A percentile compares a stretch with the other conserved stretches of the same genome.
These are phyloP conservation scores for Neopestalotiopsis clavispora DNA, from an alignment of 2,329 filamentous ascomycete species.

Conservation along the genomic window DNA sequence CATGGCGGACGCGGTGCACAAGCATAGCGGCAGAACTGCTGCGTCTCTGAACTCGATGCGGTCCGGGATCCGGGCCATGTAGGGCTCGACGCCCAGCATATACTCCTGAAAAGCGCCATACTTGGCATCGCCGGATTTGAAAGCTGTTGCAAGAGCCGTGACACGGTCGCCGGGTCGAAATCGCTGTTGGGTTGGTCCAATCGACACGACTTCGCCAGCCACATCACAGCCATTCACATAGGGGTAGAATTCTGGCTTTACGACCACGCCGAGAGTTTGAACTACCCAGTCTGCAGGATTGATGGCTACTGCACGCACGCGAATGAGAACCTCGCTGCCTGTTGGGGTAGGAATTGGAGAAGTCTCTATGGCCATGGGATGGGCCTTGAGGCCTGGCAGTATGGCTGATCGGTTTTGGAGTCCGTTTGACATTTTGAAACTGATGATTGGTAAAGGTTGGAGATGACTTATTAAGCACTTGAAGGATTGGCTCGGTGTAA, in stretches of 20 bases:
- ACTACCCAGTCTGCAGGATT: conserved; percentile 39
- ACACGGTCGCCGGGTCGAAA: conserved; percentile 36
- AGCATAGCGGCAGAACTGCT: conserved; percentile 23
- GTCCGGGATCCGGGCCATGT: conserved; percentile 22
- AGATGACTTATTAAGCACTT: background rate
- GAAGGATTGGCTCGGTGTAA: background rate
- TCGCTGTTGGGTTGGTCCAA: conserved; percentile 26
- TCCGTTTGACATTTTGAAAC: background rate
- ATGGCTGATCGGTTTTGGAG: conserved; percentile 26
- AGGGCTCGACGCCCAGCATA: background rate
- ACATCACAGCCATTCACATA: conserved; percentile 38
- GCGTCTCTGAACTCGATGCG: conserved; percentile 21
- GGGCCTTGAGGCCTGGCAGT: conserved; percentile 27
- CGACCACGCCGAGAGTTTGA: conserved; percentile 33
- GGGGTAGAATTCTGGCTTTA: conserved; percentile 35
- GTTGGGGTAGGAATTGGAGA: conserved; percentile 27
- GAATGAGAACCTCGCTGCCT: conserved; percentile 31
- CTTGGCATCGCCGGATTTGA: conserved; percentile 16
- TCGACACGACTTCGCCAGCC: conserved; percentile 36
- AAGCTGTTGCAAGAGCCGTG: conserved; percentile 12
- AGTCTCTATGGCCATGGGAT: conserved; percentile 26
- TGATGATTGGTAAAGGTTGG: background rate
- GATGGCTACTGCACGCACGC: conserved; percentile 35
- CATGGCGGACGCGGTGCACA: conserved; percentile 23
- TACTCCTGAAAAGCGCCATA: conserved; percentile 28